Base-by-base conservation (phyloP, 2,329 filamentous ascomycete genomes). In the Hypomyces rosellus region DNA sequence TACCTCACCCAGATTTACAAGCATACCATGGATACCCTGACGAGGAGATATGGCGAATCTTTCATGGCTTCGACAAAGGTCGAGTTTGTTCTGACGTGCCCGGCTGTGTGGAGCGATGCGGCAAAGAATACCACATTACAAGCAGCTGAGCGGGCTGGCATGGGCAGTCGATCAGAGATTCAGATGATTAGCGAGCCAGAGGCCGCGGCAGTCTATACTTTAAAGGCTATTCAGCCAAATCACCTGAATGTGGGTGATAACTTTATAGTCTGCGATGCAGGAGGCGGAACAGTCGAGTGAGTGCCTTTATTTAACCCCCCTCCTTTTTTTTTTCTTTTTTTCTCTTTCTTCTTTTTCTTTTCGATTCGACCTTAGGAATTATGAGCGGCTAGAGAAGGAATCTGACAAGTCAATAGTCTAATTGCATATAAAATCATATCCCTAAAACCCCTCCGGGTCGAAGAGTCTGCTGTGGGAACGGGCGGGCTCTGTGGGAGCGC, bases 401-500 rank as follows among this genome's bases (percentile, higher is more conserved):
- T 25, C 13, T 42, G 16, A 45, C 30, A n/a, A 43, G 5, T 18
- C 18, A 8, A 38, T 12, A 51, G 78, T 61, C 69, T 91, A 40
- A 92, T 92, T 55, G 86, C 88, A 1, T 92, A 92, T 66, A 86
- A 88, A 59, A 88, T 92, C 54, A 85, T 85, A 46, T 86, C 86
- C 2, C 65, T 89, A 7, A 80, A 80, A 49, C 87, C 88, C 0
- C 69, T 92, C 11, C 75, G 80, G 14, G 84, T 92, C 0, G 85
- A 90, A 58, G 88, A 92, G 63, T 89, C 84, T 1, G 88, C 86
- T 1, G 85, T 90, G 1, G 88, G 88, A 14, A 89, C 86, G 0
- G 88, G 88, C 15, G 86, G 85, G 0, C 71, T 91, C 0, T 91
- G 87, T 57, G 87, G 87, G 6, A 89, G 85, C 53, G 86, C 85